A percentile compares a stretch with the other conserved stretches of the same genome.
Conservation (phyloP, 2,329 filamentous ascomycete species). For the Aspergillus awamori region DNA sequence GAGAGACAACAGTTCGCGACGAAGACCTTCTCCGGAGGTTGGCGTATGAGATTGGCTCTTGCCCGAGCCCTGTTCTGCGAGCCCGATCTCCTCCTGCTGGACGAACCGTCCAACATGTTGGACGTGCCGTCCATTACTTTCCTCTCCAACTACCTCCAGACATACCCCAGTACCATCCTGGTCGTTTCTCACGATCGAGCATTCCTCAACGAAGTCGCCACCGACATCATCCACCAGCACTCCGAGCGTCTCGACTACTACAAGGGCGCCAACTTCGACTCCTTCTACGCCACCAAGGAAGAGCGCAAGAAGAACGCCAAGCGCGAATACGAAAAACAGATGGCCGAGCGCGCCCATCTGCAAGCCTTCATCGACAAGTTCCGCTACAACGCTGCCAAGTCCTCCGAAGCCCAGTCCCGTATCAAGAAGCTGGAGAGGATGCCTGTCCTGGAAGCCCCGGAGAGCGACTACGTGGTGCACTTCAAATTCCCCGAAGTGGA, state of each 20-base stretch:
- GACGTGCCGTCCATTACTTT: slow-evolving; percentile 99
- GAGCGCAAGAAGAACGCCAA: slow-evolving; percentile 95
- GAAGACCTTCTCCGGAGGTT: slow-evolving; percentile 98
- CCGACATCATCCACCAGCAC: slow-evolving; percentile 98
- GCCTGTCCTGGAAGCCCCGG: slow-evolving; percentile 86
- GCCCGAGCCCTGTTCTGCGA: slow-evolving; percentile 97
- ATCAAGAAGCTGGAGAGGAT: slow-evolving; percentile 99
- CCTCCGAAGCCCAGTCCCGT: slow-evolving; percentile 94
- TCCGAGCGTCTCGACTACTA: slow-evolving; percentile 98
- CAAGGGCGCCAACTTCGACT: slow-evolving; percentile 85
- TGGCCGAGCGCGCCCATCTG: slow-evolving; percentile 88
- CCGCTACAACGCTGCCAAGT: slow-evolving; percentile 98
- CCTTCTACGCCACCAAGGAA: slow-evolving; percentile 84
- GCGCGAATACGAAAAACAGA: slow-evolving; percentile 98
- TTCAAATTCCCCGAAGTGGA: slow-evolving; percentile 98
- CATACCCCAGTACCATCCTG: slow-evolving; percentile 89
- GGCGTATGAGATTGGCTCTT: slow-evolving; percentile 96
- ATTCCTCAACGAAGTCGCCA: slow-evolving; percentile 97
- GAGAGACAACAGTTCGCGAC: slow-evolving; percentile 92
- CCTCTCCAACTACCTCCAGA: slow-evolving; percentile 91
- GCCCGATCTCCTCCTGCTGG: slow-evolving; percentile 89
- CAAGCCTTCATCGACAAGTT: slow-evolving; percentile 99
- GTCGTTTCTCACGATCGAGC: slow-evolving; percentile 99
- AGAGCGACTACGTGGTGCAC: slow-evolving; percentile 92
- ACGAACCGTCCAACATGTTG: slow-evolving; percentile 81